phyloP scores from a whole-genome alignment of 257 asterid species.

The Misopates orontium region DNA sequence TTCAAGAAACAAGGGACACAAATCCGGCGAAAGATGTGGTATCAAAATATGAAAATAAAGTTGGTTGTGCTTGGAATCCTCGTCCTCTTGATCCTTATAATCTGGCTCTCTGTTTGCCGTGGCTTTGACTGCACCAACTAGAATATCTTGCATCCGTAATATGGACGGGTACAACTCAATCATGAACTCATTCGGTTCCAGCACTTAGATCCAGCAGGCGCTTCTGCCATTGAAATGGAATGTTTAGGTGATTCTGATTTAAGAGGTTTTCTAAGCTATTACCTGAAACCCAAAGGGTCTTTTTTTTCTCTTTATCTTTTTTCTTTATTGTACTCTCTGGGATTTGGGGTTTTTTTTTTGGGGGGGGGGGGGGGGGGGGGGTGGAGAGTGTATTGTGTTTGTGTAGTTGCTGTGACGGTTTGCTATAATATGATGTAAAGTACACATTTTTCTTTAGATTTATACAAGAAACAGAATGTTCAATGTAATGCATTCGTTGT shows the following conservation, averaged over 20 bases:
- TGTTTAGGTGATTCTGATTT: background rate
- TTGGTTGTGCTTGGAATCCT: slow-evolving; percentile 70
- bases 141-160: slow-evolving; percentile 5
- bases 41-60: slow-evolving; percentile 86
- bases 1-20: slow-evolving; percentile 56
- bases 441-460: background rate
- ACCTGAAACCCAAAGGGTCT: background rate
- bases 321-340: too few species aligned
- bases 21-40: slow-evolving; percentile 86
- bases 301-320: background rate
- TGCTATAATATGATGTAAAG: background rate
- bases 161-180: background rate
- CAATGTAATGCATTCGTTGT: background rate
- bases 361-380: background rate
- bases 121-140: slow-evolving; percentile 74
- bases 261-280: background rate
- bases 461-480: background rate
- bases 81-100: slow-evolving; percentile 56
- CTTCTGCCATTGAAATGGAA: background rate
- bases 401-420: background rate
- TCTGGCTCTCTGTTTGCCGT: slow-evolving; percentile 75
- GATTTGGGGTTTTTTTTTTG: too few species aligned
- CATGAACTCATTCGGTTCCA: background rate
- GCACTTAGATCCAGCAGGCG: too few species aligned
- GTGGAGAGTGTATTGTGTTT: too few species aligned